Evolutionary conservation across 495 filamentous ascomycete species (phyloP), one percentile per base, ranked within the genome.

Genomic region (Penicillium odoratum): DNA sequence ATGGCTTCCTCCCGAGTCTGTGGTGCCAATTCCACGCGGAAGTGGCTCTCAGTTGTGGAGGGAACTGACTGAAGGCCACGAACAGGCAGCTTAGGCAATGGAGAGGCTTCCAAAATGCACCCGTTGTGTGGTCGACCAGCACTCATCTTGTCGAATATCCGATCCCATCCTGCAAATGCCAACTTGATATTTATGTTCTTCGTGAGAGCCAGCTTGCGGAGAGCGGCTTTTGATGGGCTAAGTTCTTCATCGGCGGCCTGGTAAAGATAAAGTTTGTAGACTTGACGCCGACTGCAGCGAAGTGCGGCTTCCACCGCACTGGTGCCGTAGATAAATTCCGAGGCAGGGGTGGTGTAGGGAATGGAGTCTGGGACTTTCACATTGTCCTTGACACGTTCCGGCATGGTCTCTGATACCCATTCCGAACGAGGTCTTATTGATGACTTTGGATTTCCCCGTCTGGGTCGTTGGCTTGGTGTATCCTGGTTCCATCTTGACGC

Each of bases 281-380:
- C 70, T 62, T 91, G 81, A 42, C 94, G 84, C 10, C 82, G 79
- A 18, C 76, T 72, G 49, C 84, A 81, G 56, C 77, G 85, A 18
- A 98, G 73, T 1, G 93, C 93, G 7, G 93, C 89, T 53, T 88
- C 84, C n/a, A 97, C 89, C 3, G 88, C 83, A 7, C 86, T 86
- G 15, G 81, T 83, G 13, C 94, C 94, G 66, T 96, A 98, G 7
- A 98, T 81, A 69, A 96, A 98, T 58, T 95, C 88, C 1, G 92
- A 94, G 38, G 92, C 89, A 0, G 92, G 87, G 4, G 89, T 93
- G 3, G 89, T 91, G 65, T 91, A 92, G 3, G 88, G 88, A 44
- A 96, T 82, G 11, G 83, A 81, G 21, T 86, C 38, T 0, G 86
- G 85, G 0, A 74, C 67, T 45, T 55, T 60, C 10, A 78, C 75